Percentiles rank a stretch among this genome's conserved stretches.
Evolutionary conservation across 768 basidiomycete genomes (phyloP).

Genomic region (Suillus placidus): DNA sequence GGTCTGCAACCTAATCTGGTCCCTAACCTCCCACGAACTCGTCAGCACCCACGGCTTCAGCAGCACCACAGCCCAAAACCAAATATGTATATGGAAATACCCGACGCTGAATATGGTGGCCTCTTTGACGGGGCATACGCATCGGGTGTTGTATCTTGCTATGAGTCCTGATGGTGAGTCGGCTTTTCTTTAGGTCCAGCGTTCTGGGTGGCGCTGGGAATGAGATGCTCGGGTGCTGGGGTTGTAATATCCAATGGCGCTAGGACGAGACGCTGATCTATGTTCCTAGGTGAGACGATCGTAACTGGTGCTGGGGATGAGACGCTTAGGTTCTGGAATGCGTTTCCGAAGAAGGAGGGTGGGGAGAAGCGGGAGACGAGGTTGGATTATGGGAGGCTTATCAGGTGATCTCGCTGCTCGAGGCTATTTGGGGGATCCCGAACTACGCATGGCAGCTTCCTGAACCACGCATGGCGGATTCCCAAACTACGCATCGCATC

Average conservation of each 20-base stretch:
- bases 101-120: conserved; percentile 94
- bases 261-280: not conserved
- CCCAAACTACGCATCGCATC: not conserved
- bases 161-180: conserved; percentile 98
- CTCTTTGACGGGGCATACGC: conserved; percentile 91
- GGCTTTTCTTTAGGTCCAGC: not conserved
- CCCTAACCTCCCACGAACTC: conserved; percentile 91
- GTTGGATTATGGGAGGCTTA: conserved; percentile 53
- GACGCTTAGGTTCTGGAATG: conserved; percentile 97
- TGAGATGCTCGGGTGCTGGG: not conserved
- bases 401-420: conserved; percentile 39
- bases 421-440: not conserved
- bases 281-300: conserved; percentile 67
- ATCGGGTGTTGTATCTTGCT: conserved; percentile 94
- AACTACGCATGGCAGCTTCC: not conserved
- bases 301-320: conserved; percentile 98
- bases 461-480: not conserved
- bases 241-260: not conserved
- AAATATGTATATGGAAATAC: conserved; percentile 95
- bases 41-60: conserved; percentile 99
- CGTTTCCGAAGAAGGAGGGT: conserved; percentile 78
- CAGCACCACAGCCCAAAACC: conserved; percentile 91
- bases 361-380: conserved; percentile 40
- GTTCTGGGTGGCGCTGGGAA: not conserved
- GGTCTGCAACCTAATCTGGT: conserved; percentile 99